phyloP scores from a whole-genome alignment of 2,329 filamentous ascomycete genomes.

The Paecilomyces variotii region DNA sequence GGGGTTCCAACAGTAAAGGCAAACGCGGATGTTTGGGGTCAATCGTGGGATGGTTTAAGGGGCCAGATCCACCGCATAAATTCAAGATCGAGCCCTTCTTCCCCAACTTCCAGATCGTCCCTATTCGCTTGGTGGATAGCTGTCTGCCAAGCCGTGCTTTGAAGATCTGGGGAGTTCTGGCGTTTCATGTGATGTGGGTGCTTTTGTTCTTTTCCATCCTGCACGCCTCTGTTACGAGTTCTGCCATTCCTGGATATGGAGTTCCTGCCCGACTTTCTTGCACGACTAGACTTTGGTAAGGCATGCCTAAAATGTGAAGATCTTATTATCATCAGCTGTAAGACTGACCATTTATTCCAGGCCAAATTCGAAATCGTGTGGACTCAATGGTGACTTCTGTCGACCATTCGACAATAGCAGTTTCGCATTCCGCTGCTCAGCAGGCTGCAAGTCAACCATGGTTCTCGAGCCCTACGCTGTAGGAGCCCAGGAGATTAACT shows the following conservation, averaged over 20 bases:
- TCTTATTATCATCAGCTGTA: background rate
- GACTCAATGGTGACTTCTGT: slow-evolving; percentile 49
- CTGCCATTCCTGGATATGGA: slow-evolving; percentile 25
- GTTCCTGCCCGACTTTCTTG: slow-evolving; percentile 28
- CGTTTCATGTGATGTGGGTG: slow-evolving; percentile 22
- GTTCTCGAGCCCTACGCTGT: slow-evolving; percentile 50
- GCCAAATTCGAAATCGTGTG: slow-evolving; percentile 39
- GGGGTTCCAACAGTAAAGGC: background rate
- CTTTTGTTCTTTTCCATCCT: slow-evolving; percentile 24
- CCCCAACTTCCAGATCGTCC: slow-evolving; percentile 24
- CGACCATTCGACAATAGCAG: slow-evolving; percentile 48
- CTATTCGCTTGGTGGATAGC: slow-evolving; percentile 22
- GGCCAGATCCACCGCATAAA: slow-evolving; percentile 22
- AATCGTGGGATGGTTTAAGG: slow-evolving; percentile 17
- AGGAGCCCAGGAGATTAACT: slow-evolving; percentile 48
- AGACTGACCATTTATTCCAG: slow-evolving; percentile 8
- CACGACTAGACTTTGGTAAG: slow-evolving; percentile 29
- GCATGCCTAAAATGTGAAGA: background rate
- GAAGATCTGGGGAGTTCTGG: slow-evolving; percentile 19
- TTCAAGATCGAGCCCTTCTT: slow-evolving; percentile 28
- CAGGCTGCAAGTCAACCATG: slow-evolving; percentile 46
- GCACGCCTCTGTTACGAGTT: slow-evolving; percentile 21
- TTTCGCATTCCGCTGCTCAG: slow-evolving; percentile 52
- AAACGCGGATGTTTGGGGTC: background rate
- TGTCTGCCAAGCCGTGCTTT: slow-evolving; percentile 16